phyloP scores from a whole-genome alignment of 257 asterid species.

The Ilex aquifolium region DNA sequence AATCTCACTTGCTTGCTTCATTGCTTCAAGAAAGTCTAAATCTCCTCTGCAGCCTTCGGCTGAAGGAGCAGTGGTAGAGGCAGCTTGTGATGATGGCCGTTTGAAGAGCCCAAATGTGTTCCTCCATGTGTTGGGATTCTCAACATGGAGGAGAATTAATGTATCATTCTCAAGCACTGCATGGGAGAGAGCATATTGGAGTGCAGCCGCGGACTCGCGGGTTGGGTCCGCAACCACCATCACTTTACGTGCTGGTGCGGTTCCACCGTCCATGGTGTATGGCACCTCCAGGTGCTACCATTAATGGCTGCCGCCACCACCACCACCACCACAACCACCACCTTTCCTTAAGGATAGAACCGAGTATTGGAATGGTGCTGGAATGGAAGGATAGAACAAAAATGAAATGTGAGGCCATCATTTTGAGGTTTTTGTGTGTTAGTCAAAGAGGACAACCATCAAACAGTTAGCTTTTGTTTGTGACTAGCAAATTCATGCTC shows the following conservation, averaged over 20 bases:
- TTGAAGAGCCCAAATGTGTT: slow-evolving; percentile 44
- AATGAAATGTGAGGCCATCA: background rate
- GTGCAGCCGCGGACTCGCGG: slow-evolving; percentile 71
- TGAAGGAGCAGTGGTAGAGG: background rate
- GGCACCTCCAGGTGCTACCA: slow-evolving; percentile 24
- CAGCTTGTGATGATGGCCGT: slow-evolving; percentile 16
- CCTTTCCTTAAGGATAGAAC: background rate
- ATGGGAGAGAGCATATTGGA: slow-evolving; percentile 59
- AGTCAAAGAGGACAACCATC: no score
- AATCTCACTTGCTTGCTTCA: slow-evolving; percentile 46
- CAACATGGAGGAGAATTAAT: slow-evolving; percentile 50
- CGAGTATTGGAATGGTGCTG: background rate
- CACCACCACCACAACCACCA: background rate
- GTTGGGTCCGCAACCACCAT: slow-evolving; percentile 76
- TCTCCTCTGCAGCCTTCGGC: background rate
- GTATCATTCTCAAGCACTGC: slow-evolving; percentile 50
- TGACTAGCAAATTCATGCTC: slow-evolving; percentile 2
- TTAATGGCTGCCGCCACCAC: slow-evolving; percentile 17
- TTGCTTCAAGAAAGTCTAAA: slow-evolving; percentile 43
- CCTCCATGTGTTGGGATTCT: slow-evolving; percentile 42
- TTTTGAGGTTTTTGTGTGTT: background rate
- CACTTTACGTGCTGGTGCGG: slow-evolving; percentile 39
- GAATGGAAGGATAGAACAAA: slow-evolving; percentile 9
- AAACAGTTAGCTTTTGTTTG: slow-evolving; percentile 1
- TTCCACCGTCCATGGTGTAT: slow-evolving; percentile 32